phyloP scores from a whole-genome alignment of 371 early-diverging fungal species.

The Syncephalastrum racemosum region DNA sequence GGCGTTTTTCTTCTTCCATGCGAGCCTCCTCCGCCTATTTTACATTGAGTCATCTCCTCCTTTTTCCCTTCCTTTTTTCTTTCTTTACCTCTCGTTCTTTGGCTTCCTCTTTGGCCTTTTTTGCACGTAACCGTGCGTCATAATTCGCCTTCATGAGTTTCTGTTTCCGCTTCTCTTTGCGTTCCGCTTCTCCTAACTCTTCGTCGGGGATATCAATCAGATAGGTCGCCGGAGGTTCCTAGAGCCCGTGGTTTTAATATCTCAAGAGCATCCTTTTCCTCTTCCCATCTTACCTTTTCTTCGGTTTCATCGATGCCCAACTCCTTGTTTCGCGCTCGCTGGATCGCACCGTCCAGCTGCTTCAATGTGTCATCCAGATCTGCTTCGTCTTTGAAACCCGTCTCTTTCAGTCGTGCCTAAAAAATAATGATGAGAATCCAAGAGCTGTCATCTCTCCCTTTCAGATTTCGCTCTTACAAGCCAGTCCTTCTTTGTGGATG shows the following conservation, averaged over 20 bases:
- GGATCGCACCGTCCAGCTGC: constrained; percentile 64
- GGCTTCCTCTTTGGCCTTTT: constrained; percentile 80
- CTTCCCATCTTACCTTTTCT: constrained; percentile 48
- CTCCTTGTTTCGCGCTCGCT: constrained; percentile 75
- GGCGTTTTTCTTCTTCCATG: constrained; percentile 72
- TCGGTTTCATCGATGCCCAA: constrained; percentile 80
- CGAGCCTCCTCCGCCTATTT: constrained; percentile 62
- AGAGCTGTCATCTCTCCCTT: neutral
- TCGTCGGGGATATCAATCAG: constrained; percentile 82
- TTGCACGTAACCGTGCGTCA: constrained; percentile 80
- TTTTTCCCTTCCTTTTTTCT: neutral
- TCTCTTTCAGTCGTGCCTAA: constrained; percentile 58
- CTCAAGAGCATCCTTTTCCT: neutral
- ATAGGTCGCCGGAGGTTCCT: constrained; percentile 73
- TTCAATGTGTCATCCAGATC: constrained; percentile 77
- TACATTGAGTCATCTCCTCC: neutral
- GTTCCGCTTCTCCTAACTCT: constrained; percentile 71
- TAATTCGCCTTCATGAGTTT: constrained; percentile 77
- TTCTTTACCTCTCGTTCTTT: constrained; percentile 46
- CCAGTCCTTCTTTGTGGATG: constrained; percentile 57
- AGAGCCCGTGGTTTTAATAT: neutral
- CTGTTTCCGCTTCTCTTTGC: constrained; percentile 86
- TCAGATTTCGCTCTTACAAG: constrained; percentile 24
- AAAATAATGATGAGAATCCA: neutral
- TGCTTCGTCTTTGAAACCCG: constrained; percentile 70